Evolutionary conservation across 2,329 filamentous ascomycete species (phyloP), one percentile per base, ranked within the genome.

Genomic region (Cryphonectria radicalis): DNA sequence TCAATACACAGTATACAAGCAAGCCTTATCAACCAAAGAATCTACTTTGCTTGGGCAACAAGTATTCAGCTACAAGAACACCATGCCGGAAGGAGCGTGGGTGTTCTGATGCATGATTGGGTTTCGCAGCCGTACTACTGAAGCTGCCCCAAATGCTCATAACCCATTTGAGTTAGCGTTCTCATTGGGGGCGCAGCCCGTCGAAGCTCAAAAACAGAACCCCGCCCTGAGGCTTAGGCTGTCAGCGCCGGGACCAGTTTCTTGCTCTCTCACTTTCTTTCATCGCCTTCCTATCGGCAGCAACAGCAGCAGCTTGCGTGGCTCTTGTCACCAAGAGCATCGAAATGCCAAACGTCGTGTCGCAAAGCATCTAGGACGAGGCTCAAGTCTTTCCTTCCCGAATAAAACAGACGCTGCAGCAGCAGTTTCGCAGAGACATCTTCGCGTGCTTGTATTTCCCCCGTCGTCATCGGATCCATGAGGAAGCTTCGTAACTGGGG

Each of bases 401-500:
- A 32, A 32, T 4, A 40, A 57, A 14, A 57, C 55, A 13, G 4
- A 59, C 13, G 2, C 5, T n/a, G 1, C 22, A 10, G 28, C 28
- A 59, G 7, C 55, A 59, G 25, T 8, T 19, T 32, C 25, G 13
- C n/a, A 32, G n/a, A n/a, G 19, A n/a, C 4, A 14, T 7, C 13
- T 6, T 28, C 25, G n/a, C 13, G 28, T 32, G 14, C 55, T 32
- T 35, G 55, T 35, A 17, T 35, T n/a, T 4, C 14, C n/a, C 22
- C 14, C 35, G n/a, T 25, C n/a, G 25, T 8, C n/a, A 19, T 8
- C 46, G 10, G 8, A 64, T 69, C 62, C 43, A 65, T 73, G 69
- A 68, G 55, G 66, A 73, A 71, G 66, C 25, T 68, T 57, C 69
- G 66, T 22, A 64, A 59, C 28, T 73, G 69, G 66, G 22, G 62